A percentile compares a stretch with the other conserved stretches of the same genome.
Evolutionary conservation across 2,329 filamentous ascomycete species (phyloP).

Genomic region (Aspergillus brasiliensis): DNA sequence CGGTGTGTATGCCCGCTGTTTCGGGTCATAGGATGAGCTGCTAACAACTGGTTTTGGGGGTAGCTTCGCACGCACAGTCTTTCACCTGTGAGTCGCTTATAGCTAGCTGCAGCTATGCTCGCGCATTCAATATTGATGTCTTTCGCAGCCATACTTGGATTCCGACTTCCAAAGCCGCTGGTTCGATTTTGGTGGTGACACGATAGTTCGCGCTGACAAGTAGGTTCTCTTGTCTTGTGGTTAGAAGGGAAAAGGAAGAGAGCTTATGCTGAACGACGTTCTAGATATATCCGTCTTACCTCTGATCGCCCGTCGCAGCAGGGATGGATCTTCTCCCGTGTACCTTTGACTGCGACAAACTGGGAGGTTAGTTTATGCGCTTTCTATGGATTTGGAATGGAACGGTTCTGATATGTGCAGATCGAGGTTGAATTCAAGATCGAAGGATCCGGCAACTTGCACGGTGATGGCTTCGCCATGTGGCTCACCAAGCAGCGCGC

Average conservation of each 20-base stretch:
- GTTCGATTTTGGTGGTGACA: slow-evolving; percentile 98
- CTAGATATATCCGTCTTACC: slow-evolving; percentile 86
- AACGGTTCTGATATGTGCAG: slow-evolving; percentile 37
- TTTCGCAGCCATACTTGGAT: slow-evolving; percentile 83
- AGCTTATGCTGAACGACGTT: slow-evolving; percentile 14
- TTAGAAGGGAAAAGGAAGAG: not conserved
- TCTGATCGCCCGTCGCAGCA: slow-evolving; percentile 86
- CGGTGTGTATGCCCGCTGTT: slow-evolving; percentile 52
- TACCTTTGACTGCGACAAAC: slow-evolving; percentile 94
- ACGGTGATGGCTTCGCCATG: slow-evolving; percentile 95
- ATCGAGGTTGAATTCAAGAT: slow-evolving; percentile 96
- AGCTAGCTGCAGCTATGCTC: not conserved
- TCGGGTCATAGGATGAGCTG: not conserved
- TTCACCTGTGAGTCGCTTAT: slow-evolving; percentile 63
- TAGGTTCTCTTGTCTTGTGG: slow-evolving; percentile 26
- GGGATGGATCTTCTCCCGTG: slow-evolving; percentile 91
- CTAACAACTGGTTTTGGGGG: slow-evolving; percentile 21
- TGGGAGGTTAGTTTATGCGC: slow-evolving; percentile 69
- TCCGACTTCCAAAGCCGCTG: slow-evolving; percentile 97
- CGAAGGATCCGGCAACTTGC: slow-evolving; percentile 82
- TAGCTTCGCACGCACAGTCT: slow-evolving; percentile 88
- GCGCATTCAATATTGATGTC: slow-evolving; percentile 14
- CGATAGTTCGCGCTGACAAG: slow-evolving; percentile 74
- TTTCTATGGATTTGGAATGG: not conserved
- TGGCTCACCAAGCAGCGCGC: slow-evolving; percentile 96